A percentile compares a stretch with the other conserved stretches of the same genome.
phyloP scores from a whole-genome alignment of 179 eudicot species.

The Pouteria campechiana region DNA sequence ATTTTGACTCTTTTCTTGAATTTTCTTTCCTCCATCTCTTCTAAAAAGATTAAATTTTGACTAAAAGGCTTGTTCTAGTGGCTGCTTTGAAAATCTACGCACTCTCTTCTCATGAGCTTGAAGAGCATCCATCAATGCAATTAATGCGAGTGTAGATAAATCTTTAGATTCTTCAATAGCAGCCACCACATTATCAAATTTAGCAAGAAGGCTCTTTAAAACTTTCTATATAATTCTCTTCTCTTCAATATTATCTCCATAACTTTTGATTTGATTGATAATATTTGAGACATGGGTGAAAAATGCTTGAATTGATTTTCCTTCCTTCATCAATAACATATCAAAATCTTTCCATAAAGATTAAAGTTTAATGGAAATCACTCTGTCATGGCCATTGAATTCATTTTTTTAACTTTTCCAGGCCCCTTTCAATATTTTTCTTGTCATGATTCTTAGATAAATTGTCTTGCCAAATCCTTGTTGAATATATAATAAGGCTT shows the following conservation, averaged over 20 bases:
- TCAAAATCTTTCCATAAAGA: constrained; percentile 9
- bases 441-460: neutral
- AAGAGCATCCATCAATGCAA: constrained; percentile 2
- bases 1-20: neutral
- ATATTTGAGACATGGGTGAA: constrained; percentile 1
- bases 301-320: constrained; percentile 1
- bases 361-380: constrained; percentile 1
- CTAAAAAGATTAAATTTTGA: neutral
- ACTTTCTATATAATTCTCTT: constrained; percentile 5
- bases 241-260: constrained; percentile 5
- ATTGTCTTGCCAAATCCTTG: constrained; percentile 1
- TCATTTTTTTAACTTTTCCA: constrained; percentile 4
- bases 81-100: neutral
- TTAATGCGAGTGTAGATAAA: neutral
- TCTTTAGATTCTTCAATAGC: constrained; percentile 4
- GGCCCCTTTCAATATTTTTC: constrained; percentile 1
- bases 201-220: constrained; percentile 1
- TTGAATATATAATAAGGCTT: neutral
- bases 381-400: neutral
- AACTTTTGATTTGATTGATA: constrained; percentile 6
- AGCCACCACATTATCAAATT: constrained; percentile 1
- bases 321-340: constrained; percentile 3
- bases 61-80: no score
- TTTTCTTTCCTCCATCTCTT: neutral
- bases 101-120: constrained; percentile 1